These are phyloP conservation scores for Oryza meyeriana DNA, from an alignment of 176 grass and related monocot genomes.

Conservation along the genomic window DNA sequence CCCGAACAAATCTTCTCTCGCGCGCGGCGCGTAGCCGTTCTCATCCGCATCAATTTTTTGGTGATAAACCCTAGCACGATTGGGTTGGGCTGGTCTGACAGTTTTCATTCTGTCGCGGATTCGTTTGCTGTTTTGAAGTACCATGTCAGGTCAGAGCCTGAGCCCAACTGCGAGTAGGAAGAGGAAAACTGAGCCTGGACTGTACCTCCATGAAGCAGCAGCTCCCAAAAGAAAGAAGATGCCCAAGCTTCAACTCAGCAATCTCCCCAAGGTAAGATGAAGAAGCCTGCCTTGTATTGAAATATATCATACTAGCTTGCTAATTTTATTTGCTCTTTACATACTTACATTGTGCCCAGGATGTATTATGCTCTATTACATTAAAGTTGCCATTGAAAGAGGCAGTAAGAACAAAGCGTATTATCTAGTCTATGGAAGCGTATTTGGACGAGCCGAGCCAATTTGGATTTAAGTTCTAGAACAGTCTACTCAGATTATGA, in stretches of 20 bases:
- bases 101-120: too few species aligned
- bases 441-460: slow-evolving; percentile 8
- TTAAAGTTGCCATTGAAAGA: slow-evolving; percentile 12
- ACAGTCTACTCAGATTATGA: not conserved
- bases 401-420: slow-evolving; percentile 11
- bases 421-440: not conserved
- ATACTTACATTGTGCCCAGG: too few species aligned
- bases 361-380: not conserved
- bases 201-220: not conserved
- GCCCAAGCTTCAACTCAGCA: not conserved
- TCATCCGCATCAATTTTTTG: too few species aligned
- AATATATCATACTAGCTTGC: not conserved
- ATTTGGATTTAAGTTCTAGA: not conserved
- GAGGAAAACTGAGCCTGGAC: not conserved
- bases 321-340: too few species aligned
- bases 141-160: too few species aligned
- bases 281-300: not conserved
- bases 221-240: not conserved
- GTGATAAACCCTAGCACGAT: too few species aligned
- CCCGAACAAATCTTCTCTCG: too few species aligned
- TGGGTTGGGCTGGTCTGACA: too few species aligned
- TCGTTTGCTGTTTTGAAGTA: too few species aligned
- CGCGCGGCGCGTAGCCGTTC: too few species aligned
- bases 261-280: slow-evolving; percentile 2
- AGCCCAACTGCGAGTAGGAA: not conserved